Evolutionary conservation across 345 rosid species (phyloP), one percentile per base, ranked within the genome.

Genomic region (Mallotus nudiflorus): DNA sequence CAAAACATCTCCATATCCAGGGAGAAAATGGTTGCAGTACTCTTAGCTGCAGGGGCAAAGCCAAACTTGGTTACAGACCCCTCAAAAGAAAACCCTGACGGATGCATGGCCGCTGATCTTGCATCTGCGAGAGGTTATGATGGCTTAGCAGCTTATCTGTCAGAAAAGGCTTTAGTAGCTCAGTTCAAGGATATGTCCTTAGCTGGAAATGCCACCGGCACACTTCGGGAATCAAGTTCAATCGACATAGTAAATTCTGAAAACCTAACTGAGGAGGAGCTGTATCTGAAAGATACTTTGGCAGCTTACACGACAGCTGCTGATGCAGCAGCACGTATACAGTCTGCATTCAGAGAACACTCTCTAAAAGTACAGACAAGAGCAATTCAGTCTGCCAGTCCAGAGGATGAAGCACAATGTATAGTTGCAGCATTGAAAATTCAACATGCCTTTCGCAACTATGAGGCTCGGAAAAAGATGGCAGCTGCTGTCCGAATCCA

Each of bases 361-460:
- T 87, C 97, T 0, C 70, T 92, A 14, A 87, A 88, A 73, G 69
- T 83, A 9, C 78, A 79, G 70, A 69, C 97, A 56, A 75, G 71
- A 49, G 86, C 84, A 58, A 77, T 88, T 39, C 66, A 77, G 78
- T 66, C 29, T 73, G 66, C 77, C 61, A 85, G 20, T 72, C 78
- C 83, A 24, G 97, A 87, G 79, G 88, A 82, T 27, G 99, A 92
- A 71, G 94, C 97, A 19, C 75, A 79, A 59, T 53, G 40, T 75
- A 92, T 92, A 75, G 79, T 95, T 42, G 98, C 99, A 9, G 99
- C 98, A 0, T 72, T 95, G 96, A 92, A 78, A 85, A 92, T 95
- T 82, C 99, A 95, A 75, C 88, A 90, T 75, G 99, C 99, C 22
- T 95, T 81, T 70, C 99, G 96, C 62, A 88, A 88, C 65, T 84